Percentiles rank a stretch among this genome's conserved stretches.
Conservation (phyloP, 2,329 filamentous ascomycete species). For the Sporothrix phasma region DNA sequence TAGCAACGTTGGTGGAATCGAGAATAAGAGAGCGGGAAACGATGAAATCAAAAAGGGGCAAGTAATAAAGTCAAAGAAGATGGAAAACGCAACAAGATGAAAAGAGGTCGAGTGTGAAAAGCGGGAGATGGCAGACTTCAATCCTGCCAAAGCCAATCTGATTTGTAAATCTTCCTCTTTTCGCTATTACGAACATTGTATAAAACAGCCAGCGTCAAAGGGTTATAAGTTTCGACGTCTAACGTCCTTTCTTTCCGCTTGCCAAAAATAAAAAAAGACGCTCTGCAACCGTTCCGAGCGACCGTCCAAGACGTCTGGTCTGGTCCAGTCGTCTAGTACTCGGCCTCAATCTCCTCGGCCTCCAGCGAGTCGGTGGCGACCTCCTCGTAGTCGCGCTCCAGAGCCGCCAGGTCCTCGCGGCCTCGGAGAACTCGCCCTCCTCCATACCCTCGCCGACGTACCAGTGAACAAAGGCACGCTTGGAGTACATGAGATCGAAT, state of each 20-base stretch:
- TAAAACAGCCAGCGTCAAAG: slow-evolving; percentile 8
- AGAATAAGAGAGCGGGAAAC: not conserved
- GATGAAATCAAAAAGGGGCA: not conserved
- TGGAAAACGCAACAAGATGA: not conserved
- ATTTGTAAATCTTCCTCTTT: slow-evolving; percentile 14
- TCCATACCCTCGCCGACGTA: slow-evolving; percentile 99
- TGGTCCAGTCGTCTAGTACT: slow-evolving; percentile 57
- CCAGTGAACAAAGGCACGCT: slow-evolving; percentile 99
- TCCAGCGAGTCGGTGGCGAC: slow-evolving; percentile 90
- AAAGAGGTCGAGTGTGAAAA: not conserved
- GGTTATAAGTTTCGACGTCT: not conserved
- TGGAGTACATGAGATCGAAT: slow-evolving; percentile 99
- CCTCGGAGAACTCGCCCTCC: slow-evolving; percentile 99
- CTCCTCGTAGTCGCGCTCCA: slow-evolving; percentile 98
- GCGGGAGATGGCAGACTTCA: not conserved
- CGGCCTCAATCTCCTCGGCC: slow-evolving; percentile 75
- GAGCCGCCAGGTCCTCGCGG: slow-evolving; percentile 95
- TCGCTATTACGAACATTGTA: slow-evolving; percentile 15
- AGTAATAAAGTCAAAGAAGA: not conserved
- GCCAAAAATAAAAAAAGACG: slow-evolving; percentile 1
- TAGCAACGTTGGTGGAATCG: not conserved
- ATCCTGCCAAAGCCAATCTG: slow-evolving; percentile 12
- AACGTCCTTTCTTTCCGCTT: slow-evolving; percentile 7
- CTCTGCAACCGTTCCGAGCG: not conserved
- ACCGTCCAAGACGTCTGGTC: too few species aligned